A percentile compares a stretch with the other conserved stretches of the same genome.
Conservation (phyloP, 768 basidiomycete species). For the Holtermannia corniformis region DNA sequence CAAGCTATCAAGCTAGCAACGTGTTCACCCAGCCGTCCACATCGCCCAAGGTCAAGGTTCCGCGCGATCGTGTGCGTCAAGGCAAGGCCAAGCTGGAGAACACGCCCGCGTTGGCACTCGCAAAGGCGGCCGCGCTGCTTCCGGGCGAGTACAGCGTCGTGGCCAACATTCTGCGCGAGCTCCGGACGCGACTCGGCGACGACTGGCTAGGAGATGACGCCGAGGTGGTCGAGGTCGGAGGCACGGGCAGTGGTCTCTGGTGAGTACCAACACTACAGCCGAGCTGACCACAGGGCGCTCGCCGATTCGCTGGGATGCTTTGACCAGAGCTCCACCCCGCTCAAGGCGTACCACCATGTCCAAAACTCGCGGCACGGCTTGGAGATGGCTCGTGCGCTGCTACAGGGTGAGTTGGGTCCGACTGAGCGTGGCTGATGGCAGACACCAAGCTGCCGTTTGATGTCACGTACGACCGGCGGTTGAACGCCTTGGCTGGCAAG, state of each 20-base stretch:
- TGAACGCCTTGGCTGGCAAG: too few relatives aligned
- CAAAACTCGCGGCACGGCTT: too few relatives aligned
- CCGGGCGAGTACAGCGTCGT: slow-evolving; percentile 38
- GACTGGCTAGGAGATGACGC: slow-evolving; percentile 21
- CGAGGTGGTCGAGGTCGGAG: slow-evolving; percentile 25
- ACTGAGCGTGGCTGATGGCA: too few relatives aligned
- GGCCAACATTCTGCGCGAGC: slow-evolving; percentile 31
- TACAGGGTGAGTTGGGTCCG: too few relatives aligned
- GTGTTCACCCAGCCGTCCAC: slow-evolving; percentile 4
- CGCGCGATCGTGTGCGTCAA: not conserved
- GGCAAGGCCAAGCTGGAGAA: slow-evolving; percentile 9
- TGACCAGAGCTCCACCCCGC: too few relatives aligned
- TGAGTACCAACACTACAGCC: slow-evolving; percentile 6
- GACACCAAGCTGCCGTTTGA: too few relatives aligned
- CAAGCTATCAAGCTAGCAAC: not conserved
- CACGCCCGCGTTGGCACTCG: slow-evolving; percentile 18
- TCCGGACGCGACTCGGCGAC: slow-evolving; percentile 22
- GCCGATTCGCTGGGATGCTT: too few relatives aligned
- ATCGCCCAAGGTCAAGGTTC: too few relatives aligned
- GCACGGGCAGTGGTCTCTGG: slow-evolving; percentile 36
- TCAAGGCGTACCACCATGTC: too few relatives aligned
- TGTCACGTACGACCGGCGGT: too few relatives aligned
- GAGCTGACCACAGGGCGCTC: not conserved
- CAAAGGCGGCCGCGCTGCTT: slow-evolving; percentile 27
- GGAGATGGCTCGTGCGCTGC: too few relatives aligned